These are phyloP conservation scores for Ophidiomyces ophidiicola DNA, from an alignment of 2,329 filamentous ascomycete species.

Conservation along the genomic window DNA sequence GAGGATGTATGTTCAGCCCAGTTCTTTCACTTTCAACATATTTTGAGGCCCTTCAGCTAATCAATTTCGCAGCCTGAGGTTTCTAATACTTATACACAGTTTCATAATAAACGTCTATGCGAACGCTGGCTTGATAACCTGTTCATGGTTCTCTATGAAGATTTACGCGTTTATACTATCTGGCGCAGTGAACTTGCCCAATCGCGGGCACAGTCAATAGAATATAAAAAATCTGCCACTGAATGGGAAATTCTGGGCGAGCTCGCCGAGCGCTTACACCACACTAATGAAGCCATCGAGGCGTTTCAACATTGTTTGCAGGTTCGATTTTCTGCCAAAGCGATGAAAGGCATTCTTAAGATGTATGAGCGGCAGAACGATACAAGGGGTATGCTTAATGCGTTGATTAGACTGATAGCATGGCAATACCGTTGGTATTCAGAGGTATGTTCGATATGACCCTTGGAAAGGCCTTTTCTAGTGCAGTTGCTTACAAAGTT, in stretches of 20 bases:
- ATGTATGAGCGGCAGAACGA: conserved; percentile 67
- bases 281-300: conserved; percentile 80
- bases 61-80: conserved; percentile 49
- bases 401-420: conserved; percentile 81
- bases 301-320: conserved; percentile 80
- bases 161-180: conserved; percentile 95
- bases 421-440: conserved; percentile 99
- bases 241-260: conserved; percentile 98
- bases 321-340: conserved; percentile 85
- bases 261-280: conserved; percentile 82
- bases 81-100: conserved; percentile 67
- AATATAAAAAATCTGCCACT: conserved; percentile 92
- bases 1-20: conserved; percentile 49
- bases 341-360: conserved; percentile 70
- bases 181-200: conserved; percentile 98
- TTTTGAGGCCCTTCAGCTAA: conserved; percentile 15
- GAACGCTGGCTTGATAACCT: conserved; percentile 97
- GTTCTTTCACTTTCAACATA: background rate
- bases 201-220: conserved; percentile 80
- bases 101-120: conserved; percentile 93
- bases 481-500: background rate
- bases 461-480: too few relatives aligned
- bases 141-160: conserved; percentile 98
- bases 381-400: conserved; percentile 66
- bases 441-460: conserved; percentile 53